phyloP scores from a whole-genome alignment of 352 stramenopile species.

The Phytophthora brassicae region DNA sequence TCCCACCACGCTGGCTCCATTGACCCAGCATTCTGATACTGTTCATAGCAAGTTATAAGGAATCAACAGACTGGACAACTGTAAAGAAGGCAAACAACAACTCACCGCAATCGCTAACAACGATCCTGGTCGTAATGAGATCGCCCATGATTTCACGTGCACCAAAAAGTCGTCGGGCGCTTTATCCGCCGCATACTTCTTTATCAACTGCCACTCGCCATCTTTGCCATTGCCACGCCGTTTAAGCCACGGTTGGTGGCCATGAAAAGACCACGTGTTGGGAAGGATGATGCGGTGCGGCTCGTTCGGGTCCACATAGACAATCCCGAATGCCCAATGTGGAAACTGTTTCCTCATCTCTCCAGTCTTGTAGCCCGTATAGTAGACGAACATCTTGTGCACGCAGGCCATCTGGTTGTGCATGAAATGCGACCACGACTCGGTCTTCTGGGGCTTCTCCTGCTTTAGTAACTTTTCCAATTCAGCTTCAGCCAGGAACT shows the following conservation, averaged over 20 bases:
- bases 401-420: conserved; percentile 76
- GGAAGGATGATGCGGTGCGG: conserved; percentile 58
- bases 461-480: conserved; percentile 47
- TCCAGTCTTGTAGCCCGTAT: conserved; percentile 81
- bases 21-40: conserved; percentile 77
- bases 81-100: conserved; percentile 1
- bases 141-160: conserved; percentile 66
- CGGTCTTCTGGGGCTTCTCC: conserved; percentile 34
- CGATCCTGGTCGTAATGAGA: conserved; percentile 49
- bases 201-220: conserved; percentile 68
- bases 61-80: conserved; percentile 1
- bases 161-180: conserved; percentile 49
- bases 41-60: conserved; percentile 5
- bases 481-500: conserved; percentile 41
- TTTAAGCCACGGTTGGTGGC: conserved; percentile 61
- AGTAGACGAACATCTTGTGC: conserved; percentile 81
- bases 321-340: conserved; percentile 72
- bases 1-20: conserved; percentile 76
- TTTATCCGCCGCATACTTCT: conserved; percentile 49
- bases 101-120: conserved; percentile 66
- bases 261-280: conserved; percentile 78
- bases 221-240: conserved; percentile 68
- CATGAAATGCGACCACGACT: conserved; percentile 70
- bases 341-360: conserved; percentile 59
- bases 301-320: conserved; percentile 78